Evolutionary conservation across 148 eudicot genomes (phyloP).

Genomic region (Heliosperma pusillum): DNA sequence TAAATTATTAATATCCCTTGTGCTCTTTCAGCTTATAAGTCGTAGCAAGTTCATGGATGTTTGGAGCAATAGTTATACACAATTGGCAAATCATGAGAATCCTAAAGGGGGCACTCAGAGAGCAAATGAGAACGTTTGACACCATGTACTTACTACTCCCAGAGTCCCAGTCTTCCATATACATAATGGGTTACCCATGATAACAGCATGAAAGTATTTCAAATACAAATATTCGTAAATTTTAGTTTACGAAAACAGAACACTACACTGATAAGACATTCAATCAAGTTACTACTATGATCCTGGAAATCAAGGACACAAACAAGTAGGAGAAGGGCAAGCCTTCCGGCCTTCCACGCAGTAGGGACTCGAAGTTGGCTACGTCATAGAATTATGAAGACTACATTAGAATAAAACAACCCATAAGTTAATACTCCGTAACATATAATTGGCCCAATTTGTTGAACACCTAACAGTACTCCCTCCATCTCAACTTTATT

Average conservation of each 20-base stretch:
- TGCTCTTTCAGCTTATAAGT: not conserved
- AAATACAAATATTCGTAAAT: too few species aligned
- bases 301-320: not conserved
- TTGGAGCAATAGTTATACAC: not conserved
- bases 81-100: too few species aligned
- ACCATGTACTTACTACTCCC: not conserved
- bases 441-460: not conserved
- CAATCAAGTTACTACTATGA: too few species aligned
- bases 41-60: not conserved
- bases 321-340: constrained; percentile 3
- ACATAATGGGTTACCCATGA: too few species aligned
- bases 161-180: too few species aligned
- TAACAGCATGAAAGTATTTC: too few species aligned
- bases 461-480: not conserved
- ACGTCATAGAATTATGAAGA: not conserved
- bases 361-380: not conserved
- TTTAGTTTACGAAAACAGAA: too few species aligned
- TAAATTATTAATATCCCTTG: not conserved
- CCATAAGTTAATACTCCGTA: not conserved
- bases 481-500: too few species aligned
- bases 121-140: not conserved
- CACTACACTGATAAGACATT: too few species aligned
- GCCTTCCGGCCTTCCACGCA: not conserved
- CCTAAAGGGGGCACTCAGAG: not conserved
- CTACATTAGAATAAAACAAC: not conserved